Base-by-base conservation (phyloP, 768 basidiomycete species). In the Amanita subjunquillea region DNA sequence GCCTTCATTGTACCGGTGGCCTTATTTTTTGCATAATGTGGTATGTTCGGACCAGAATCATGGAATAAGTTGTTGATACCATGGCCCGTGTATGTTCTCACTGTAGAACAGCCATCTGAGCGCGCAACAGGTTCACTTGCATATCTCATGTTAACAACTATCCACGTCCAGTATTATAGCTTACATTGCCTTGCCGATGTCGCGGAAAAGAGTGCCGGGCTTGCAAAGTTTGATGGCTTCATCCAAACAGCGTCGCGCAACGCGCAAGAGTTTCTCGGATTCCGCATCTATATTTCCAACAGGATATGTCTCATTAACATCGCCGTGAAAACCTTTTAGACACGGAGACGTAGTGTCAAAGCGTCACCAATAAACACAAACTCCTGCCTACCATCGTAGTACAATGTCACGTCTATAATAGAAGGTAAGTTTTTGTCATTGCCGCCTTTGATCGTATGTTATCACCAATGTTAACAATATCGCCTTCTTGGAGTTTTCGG, bases 1-100 rank as follows among this genome's bases (percentile, higher is more conserved):
- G 88, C 69, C 64, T 91, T 93, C 93, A 97, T 95, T 4, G 84
- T 80, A 22, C 94, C 94, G 2, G 91, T 74, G 39, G 89, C 90
- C 67, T 93, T 95, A 63, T 91, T 94, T 65, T 92, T 92, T 20
- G 90, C 91, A 59, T 95, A 96, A 69, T 96, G 94, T 9, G 92
- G 91, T 38, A 96, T 81, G 65, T 93, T 96, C 1, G 94, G 94
- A 0, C 82, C 60, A 53, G 69, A 70, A 32, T 12, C 9, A 64
- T 96, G 93, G 76, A 95, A 96, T 55, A 91, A 71, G 53, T 87
- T 71, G 65, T 95, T 85, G 62, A 92, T 79, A 36, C 93, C 92
- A 63, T 95, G 94, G 12, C 91, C 94, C 3, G 88, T 91, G 66
- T 93, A 98, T 27, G 84, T 84, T 61, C 91, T 81, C 32, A 98